Evolutionary conservation across 208 protist species (phyloP), one percentile per base, ranked within the genome.

Genomic region (Crithidia acanthocephali): DNA sequence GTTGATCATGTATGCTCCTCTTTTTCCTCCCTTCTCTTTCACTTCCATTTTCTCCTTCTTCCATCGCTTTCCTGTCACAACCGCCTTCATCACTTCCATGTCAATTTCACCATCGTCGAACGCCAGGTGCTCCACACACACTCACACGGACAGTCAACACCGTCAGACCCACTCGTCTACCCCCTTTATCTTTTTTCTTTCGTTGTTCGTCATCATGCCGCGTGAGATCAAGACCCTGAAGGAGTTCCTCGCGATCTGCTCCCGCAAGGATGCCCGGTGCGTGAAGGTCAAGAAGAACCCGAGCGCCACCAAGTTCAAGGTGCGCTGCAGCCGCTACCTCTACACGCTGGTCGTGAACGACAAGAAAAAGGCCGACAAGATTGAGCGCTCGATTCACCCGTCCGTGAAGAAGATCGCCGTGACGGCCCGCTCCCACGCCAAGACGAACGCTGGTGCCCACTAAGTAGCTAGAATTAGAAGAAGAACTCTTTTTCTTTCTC

Each of bases 211-310:
- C 28, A 68, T 16, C 32, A 97, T 97, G 92, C 92, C 92, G 55
- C 86, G 89, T 74, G 93, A 97, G 72, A 95, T 97, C 71, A 92
- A 94, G 78, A 90, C 93, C 65, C 79, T 97, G 67, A 97, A 97
- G 91, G 85, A 96, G 86, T 97, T 97, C 80, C 88, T 97, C 76
- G 78, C 89, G 70, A 92, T 96, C 83, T 97, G 93, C 91, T 84
- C 86, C 77, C 91, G 93, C 81, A 94, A 92, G 83, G 93, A 97
- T 81, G 90, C 87, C 48, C 90, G 90, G 68, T 95, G 88, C 76
- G 93, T 97, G 77, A 96, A 96, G 91, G 87, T 97, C 48, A 97
- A 97, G 89, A 86, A 81, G 71, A 97, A 97, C 90, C 79, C 81
- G 25, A 84, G 66, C 57, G 80, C 74, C 50, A 95, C 91, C 72